Evolutionary conservation across 768 basidiomycete genomes (phyloP), one percentile per base, ranked within the genome.

Genomic region (Lentinus tigrinus): DNA sequence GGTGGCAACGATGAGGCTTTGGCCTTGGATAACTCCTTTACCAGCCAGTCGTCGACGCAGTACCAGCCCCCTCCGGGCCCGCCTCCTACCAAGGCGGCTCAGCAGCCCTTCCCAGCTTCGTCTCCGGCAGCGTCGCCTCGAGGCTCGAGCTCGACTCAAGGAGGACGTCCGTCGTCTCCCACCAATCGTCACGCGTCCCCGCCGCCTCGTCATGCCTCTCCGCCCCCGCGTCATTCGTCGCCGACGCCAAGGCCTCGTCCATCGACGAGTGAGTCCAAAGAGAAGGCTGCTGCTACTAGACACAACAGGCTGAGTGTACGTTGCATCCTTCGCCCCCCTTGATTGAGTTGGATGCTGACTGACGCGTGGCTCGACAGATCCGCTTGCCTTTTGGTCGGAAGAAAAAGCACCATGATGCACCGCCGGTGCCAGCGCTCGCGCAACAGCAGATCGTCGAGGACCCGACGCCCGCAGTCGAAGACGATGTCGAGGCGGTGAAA

Each of bases 231-330:
- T 11, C 67, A 76, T 23, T 66, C 71, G 21, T 78, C 88, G 23
- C 85, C 89, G 0, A 85, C 88, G 23, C 85, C 89, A 0, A 85
- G 81, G 67, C 74, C 77, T 37, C 83, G 87, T 24, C 72, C 79
- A 7, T 84, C 84, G 8, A 87, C 85, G 0, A 82, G 81, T 0
- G 72, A 70, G 3, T 78, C 81, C 57, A 87, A 84, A 64, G 69
- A 71, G 52, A 85, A 85, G 66, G 83, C 86, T 14, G 64, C 77
- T 21, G 65, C 76, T 1, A 71, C 80, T 48, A 80, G 85, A 59
- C 83, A 84, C 63, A 90, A 89, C 27, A 90, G 90, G 69, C 75
- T 91, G 52, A 93, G 88, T 63, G 91, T 92, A 74, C 75, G 88
- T 81, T 59, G 37, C 44, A 28, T 43, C 50, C 11, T 46, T 24